Conservation (phyloP, 257 asterid species). For the Buddleja alternifolia region DNA sequence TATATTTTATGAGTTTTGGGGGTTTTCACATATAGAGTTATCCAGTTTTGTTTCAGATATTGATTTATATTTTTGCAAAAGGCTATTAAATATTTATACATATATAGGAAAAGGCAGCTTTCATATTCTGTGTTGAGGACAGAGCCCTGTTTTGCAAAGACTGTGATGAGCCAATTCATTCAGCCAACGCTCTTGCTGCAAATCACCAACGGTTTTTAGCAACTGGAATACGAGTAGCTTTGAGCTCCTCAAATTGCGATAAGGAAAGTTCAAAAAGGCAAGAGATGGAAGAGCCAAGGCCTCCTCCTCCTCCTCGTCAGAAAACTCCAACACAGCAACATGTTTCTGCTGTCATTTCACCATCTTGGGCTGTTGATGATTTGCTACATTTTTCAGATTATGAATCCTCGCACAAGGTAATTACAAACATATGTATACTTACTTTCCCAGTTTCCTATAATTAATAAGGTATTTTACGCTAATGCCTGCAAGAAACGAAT, state of each 20-base stretch:
- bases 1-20: too few species aligned
- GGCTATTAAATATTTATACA: neutral
- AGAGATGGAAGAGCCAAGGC: conserved; percentile 49
- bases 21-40: too few species aligned
- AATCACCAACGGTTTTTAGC: conserved; percentile 91
- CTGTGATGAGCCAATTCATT: conserved; percentile 91
- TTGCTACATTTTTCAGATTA: conserved; percentile 76
- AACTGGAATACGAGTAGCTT: conserved; percentile 88
- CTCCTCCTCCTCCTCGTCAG: conserved; percentile 46
- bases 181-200: conserved; percentile 75
- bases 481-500: too few species aligned
- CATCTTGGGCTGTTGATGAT: conserved; percentile 86
- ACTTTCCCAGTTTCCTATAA: too few species aligned
- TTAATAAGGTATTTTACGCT: too few species aligned
- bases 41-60: too few species aligned
- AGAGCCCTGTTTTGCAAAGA: conserved; percentile 93
- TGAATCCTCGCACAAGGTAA: conserved; percentile 71
- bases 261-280: conserved; percentile 39
- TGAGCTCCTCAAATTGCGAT: conserved; percentile 51
- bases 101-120: conserved; percentile 81
- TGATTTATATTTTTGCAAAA: too few species aligned
- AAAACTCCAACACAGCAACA: conserved; percentile 46
- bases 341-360: conserved; percentile 48
- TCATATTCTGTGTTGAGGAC: conserved; percentile 98
- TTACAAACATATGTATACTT: too few species aligned